Base-by-base conservation (phyloP, 768 basidiomycete species). In the Boletus rubescentipes region DNA sequence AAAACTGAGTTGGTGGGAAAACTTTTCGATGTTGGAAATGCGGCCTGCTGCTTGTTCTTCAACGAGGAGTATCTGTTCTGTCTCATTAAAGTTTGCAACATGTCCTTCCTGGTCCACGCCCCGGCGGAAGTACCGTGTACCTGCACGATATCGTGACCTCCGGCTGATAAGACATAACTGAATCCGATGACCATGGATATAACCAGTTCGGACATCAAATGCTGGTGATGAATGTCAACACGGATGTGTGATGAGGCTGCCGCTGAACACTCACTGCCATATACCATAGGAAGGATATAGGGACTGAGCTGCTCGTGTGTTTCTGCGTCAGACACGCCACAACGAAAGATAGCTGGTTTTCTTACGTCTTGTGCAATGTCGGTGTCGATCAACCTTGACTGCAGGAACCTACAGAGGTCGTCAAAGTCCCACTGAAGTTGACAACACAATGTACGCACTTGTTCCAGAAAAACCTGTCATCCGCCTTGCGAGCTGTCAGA, bases 391-490 rank as follows among this genome's bases (percentile, higher is more conserved):
- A 93, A 73, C 59, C 80, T 78, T 14, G 77, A 72, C 55, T 86
- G 84, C 54, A 89, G 65, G 61, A 79, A 80, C 65, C 78, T 79
- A 60, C 21, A 35, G 31, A 29, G 39, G 43, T 5, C 11, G 49
- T 55, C 46, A 58, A 60, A 47, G 30, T 26, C 23, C 29, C 38
- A 31, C 46, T 45, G 45, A 18, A 55, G 15, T 21, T 21, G 16
- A 53, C 15, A 14, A 23, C 23, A 45, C 5, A 23, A 45, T 58
- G 20, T 21, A 23, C 46, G 16, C 6, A 67, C 83, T 84, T 90
- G 72, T 99, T 99, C 96, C 96, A 99, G 73, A 98, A 98, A 74
- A 99, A 99, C 58, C 95, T 81, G 65, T 97, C 93, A 60, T 99
- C 97, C 36, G 87, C 88, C 87, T 95, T 62, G 45, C 49, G 21